Evolutionary conservation across 306 rosid genomes (phyloP), one percentile per base, ranked within the genome.

Genomic region (Oemleria cerasiformis): DNA sequence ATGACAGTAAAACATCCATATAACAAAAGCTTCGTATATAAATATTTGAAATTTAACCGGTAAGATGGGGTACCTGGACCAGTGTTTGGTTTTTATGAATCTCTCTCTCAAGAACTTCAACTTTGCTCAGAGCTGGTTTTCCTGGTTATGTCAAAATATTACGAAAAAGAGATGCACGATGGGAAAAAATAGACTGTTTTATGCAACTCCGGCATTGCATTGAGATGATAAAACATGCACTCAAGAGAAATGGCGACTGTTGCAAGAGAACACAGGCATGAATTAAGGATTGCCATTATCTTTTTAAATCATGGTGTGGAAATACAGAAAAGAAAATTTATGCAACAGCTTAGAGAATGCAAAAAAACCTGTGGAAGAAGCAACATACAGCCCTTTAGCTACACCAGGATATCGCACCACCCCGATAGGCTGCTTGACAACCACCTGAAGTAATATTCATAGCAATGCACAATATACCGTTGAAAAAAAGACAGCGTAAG

Each of bases 81-180:
- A 91, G 79, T 38, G 98, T 89, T 84, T 77, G 77, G 70, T 91
- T 86, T 77, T 83, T 84, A 70, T 81, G 73, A 53, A 73, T 48
- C 49, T 84, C 80, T 71, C 86, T 89, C 78, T 91, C 86, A 39
- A 94, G 84, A 83, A 91, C 86, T 47, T 82, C 80, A 74, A 87
- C 95, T 73, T 68, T 82, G 80, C 96, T 94, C 69, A 83, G 85
- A 36, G 98, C 88, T 65, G 91, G 95, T 83, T 91, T 94, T 56
- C 98, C 98, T 91, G 85, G 77, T 77, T 61, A 79, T 73, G 75
- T 40, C 5, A 67, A 58, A 75, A 59, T 50, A 71, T 42, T 60
- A 68, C 9, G 45, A 34, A 34, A 43, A 42, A 70, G 17, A 17
- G 47, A 34, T 38, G 70, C 20, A 44, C 23, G 73, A 60, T 56